Conservation (phyloP, 139 green algal genomes). For the Coelastrella sp. region DNA sequence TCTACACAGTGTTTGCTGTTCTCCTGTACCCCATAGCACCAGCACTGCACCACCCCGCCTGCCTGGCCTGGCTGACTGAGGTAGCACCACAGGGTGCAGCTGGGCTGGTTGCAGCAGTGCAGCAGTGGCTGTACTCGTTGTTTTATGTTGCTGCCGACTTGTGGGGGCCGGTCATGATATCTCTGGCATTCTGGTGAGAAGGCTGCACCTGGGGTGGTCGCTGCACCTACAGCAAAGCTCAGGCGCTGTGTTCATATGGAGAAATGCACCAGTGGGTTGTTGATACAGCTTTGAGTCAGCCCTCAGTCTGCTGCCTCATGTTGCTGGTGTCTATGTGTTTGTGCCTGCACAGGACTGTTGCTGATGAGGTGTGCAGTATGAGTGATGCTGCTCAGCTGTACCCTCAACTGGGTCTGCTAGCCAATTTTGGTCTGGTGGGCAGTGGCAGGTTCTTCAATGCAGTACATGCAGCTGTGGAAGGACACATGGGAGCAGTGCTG, state of each 20-base stretch:
- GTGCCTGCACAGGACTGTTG: constrained; percentile 49
- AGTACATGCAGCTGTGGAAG: neutral
- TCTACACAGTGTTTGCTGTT: constrained; percentile 79
- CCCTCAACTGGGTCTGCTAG: constrained; percentile 53
- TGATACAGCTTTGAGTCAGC: neutral
- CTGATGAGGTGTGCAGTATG: constrained; percentile 56
- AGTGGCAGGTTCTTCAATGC: constrained; percentile 39
- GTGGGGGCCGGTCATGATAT: constrained; percentile 95
- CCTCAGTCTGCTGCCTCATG: neutral
- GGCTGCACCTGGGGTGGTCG: constrained; percentile 41
- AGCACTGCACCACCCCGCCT: constrained; percentile 66
- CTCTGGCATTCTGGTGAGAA: constrained; percentile 95
- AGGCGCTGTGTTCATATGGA: too few relatives aligned
- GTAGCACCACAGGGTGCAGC: neutral
- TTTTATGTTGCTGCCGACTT: constrained; percentile 97
- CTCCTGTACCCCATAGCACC: constrained; percentile 77
- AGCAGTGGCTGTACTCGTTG: constrained; percentile 95
- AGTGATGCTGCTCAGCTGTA: constrained; percentile 48
- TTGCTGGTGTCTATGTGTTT: too few relatives aligned
- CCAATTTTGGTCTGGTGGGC: constrained; percentile 53
- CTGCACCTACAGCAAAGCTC: too few relatives aligned
- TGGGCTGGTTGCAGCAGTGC: constrained; percentile 66
- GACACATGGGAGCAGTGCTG: constrained; percentile 10
- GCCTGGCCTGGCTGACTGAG: neutral
- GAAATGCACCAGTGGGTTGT: neutral